Base-by-base conservation (phyloP, 768 basidiomycete genomes). In the Mycena vitilis region DNA sequence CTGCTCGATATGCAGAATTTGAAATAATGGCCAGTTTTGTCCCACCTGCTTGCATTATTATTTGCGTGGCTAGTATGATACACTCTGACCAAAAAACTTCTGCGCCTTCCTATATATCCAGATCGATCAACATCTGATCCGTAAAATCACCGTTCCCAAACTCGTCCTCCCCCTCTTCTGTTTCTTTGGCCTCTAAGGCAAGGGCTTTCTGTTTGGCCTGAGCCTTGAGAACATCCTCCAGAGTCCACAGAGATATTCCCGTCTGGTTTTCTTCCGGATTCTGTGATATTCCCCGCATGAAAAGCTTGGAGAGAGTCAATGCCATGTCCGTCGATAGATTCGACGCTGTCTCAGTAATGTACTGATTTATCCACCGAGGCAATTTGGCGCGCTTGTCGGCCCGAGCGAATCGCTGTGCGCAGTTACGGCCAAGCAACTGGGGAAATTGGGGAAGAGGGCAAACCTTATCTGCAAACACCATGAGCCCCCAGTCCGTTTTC, bases 391-490 rank as follows among this genome's bases (percentile, higher is more conserved):
- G 88, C 81, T 97, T 97, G 75, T 97, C 95, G 9, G 93, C 92
- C 56, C 95, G 88, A 13, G 95, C 95, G 76, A 95, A 97, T 23
- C 95, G 91, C 95, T 97, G 74, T 5, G 44, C 36, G 65, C 57
- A 55, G 60, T 22, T 48, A 20, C 40, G 38, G 40, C 10, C 64
- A n/a, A 59, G 37, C 62, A 22, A 47, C 52, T 53, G 15, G 36
- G 44, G 15, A 8, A 36, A 22, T 15, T 57, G 48, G 64, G 58
- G 2, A 47, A 48, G 40, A 12, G 15, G n/a, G 73, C 77, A 53
- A 38, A 96, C 98, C 89, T 97, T 98, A 80, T 99, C 98, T 0
- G 98, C 98, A 78, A 99, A 99, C 13, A 99, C 90, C 98, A 99
- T 99, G 74, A 99, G 80, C 40, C 98, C 98, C 95, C 98, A 99